Base-by-base conservation (phyloP, 768 basidiomycete species). In the Termitomyces sp. region DNA sequence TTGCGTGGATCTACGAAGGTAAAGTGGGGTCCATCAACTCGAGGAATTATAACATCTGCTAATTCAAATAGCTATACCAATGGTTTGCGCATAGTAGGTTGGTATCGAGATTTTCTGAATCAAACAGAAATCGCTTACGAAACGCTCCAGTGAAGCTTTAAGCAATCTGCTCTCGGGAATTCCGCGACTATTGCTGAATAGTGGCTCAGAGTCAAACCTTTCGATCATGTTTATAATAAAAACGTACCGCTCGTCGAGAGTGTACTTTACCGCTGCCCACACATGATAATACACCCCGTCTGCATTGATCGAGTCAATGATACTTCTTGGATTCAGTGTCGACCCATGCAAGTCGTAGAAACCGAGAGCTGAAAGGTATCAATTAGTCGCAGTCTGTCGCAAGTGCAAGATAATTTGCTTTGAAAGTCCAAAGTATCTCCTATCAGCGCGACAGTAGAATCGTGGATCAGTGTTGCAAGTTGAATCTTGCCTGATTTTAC, bases 1-100 rank as follows among this genome's bases (percentile, higher is more conserved):
- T 70, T 63, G 39, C 79, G 72, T 7, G 82, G 77, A 65, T 85
- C 82, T 47, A 87, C 66, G 51, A 79, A 79, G 18, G 79, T 73
- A 39, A 81, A 66, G 53, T 85, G 78, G 1, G 77, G 76, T 0
- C 82, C 84, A 4, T 71, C 63, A 44, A 71, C 72, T n/a, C 74
- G 69, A 56, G 79, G 76, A 48, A 77, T 63, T 52, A 83, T 65
- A 3, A 73, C 74, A 5, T 66, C 63, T 22, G 79, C 80, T 26
- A 85, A 62, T 62, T 84, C 80, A 53, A 81, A 74, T 46, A 85
- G 62, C 85, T 86, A 57, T 39, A 46, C 43, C 18, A 31, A 59
- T 31, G 3, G 56, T 37, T 32, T 24, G 42, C 12, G 16, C 6
- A 16, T 22, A 32, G 16, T 20, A 24, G 12, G n/a, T 37, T 18